Evolutionary conservation across 768 basidiomycete species (phyloP).

Genomic region (Termitomyces sp.): DNA sequence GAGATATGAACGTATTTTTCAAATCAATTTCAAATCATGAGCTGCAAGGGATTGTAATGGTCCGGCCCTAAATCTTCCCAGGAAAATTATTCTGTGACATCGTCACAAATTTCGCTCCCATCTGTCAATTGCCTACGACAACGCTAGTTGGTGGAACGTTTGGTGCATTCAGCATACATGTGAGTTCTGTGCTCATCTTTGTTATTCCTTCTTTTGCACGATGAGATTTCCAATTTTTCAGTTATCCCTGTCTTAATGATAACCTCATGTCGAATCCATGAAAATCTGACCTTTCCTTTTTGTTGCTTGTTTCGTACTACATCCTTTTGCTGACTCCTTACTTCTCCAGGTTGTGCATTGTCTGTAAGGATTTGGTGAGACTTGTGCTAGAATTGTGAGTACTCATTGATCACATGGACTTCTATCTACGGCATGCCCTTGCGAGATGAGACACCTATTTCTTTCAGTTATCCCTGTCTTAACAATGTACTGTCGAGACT

Average conservation of each 20-base stretch:
- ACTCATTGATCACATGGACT: neutral
- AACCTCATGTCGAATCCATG: slow-evolving; percentile 24
- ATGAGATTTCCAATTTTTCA: slow-evolving; percentile 27
- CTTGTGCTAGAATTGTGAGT: neutral
- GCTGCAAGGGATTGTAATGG: neutral
- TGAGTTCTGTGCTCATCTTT: neutral
- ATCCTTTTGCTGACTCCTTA: neutral
- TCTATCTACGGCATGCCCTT: neutral
- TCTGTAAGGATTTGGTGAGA: neutral
- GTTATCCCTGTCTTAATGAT: slow-evolving; percentile 31
- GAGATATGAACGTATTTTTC: neutral
- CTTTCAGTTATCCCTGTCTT: slow-evolving; percentile 32
- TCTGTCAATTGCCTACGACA: neutral
- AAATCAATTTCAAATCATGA: too few species aligned
- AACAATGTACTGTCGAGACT: slow-evolving; percentile 22
- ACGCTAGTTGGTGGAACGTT: neutral
- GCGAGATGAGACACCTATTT: slow-evolving; percentile 21
- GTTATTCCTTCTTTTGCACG: slow-evolving; percentile 1
- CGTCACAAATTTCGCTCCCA: neutral
- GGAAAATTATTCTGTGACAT: neutral
- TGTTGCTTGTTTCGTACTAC: neutral
- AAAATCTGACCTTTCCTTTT: slow-evolving; percentile 20
- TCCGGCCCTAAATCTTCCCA: slow-evolving; percentile 7
- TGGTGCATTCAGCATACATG: neutral
- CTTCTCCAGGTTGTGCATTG: neutral